Evolutionary conservation across 2,329 filamentous ascomycete species (phyloP).

Genomic region (Verticillium longisporum): DNA sequence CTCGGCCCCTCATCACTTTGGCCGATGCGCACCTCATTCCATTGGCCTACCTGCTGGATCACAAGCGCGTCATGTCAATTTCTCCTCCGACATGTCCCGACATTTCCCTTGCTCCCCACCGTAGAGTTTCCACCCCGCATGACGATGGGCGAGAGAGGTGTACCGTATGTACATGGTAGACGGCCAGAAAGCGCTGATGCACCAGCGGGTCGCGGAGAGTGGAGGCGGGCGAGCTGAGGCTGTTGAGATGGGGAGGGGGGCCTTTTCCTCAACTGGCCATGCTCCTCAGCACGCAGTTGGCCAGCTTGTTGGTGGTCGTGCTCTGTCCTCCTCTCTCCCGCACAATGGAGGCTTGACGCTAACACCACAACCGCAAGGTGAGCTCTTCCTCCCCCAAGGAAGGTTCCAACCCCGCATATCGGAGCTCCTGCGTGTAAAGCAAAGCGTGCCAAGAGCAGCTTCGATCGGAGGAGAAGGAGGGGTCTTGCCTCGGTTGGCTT

Average conservation of each 20-base stretch:
- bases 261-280: not conserved
- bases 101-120: not conserved
- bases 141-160: not conserved
- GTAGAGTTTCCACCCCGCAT: not conserved
- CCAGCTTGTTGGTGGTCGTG: not conserved
- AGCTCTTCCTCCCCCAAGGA: not conserved
- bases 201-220: too few species aligned
- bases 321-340: not conserved
- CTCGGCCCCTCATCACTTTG: not conserved
- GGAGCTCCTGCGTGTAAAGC: not conserved
- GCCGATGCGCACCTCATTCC: not conserved
- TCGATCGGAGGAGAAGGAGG: not conserved
- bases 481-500: not conserved
- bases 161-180: too few species aligned
- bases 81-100: not conserved
- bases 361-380: not conserved
- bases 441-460: not conserved
- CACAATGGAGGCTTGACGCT: not conserved
- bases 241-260: too few species aligned
- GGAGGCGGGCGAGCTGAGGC: too few species aligned
- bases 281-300: not conserved
- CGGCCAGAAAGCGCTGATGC: too few species aligned
- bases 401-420: not conserved
- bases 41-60: not conserved
- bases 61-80: not conserved